Conservation (phyloP, 306 rosid genomes). For the Prunus campanulata region DNA sequence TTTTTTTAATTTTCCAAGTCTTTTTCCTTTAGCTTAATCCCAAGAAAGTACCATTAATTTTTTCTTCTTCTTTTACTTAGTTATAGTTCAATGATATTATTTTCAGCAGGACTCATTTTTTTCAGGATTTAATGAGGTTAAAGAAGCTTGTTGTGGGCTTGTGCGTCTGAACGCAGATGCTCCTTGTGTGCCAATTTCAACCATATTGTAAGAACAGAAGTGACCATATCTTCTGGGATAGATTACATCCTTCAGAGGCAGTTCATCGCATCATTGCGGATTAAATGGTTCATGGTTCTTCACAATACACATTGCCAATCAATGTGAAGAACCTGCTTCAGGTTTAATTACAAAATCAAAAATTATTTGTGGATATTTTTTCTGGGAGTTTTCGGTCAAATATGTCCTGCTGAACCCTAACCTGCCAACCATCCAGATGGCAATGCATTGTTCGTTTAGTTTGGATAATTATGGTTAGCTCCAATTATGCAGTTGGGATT, state of each 20-base stretch:
- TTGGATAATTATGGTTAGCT: too few relatives aligned
- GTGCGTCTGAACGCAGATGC: neutral
- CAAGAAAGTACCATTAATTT: too few relatives aligned
- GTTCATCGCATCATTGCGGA: neutral
- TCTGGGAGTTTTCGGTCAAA: too few relatives aligned
- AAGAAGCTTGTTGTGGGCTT: conserved; percentile 26
- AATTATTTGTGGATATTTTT: too few relatives aligned
- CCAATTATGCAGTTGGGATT: too few relatives aligned
- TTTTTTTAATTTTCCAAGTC: too few relatives aligned
- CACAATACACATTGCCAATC: neutral
- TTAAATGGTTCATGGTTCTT: neutral
- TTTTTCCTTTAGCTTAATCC: too few relatives aligned
- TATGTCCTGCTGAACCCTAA: too few relatives aligned
- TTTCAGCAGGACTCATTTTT: too few relatives aligned
- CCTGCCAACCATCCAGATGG: neutral
- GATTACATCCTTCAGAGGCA: neutral
- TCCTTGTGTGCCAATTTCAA: conserved; percentile 13
- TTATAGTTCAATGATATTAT: too few relatives aligned
- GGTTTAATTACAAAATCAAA: too few relatives aligned
- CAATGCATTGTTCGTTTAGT: neutral
- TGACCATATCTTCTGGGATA: conserved; percentile 19
- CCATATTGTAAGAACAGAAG: conserved; percentile 9
- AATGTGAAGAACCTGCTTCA: neutral
- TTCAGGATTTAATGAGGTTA: conserved; percentile 17
- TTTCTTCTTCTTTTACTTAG: too few relatives aligned